A percentile compares a stretch with the other conserved stretches of the same genome.
phyloP scores from a whole-genome alignment of 306 rosid species.

The Pyrus bretschneideri region DNA sequence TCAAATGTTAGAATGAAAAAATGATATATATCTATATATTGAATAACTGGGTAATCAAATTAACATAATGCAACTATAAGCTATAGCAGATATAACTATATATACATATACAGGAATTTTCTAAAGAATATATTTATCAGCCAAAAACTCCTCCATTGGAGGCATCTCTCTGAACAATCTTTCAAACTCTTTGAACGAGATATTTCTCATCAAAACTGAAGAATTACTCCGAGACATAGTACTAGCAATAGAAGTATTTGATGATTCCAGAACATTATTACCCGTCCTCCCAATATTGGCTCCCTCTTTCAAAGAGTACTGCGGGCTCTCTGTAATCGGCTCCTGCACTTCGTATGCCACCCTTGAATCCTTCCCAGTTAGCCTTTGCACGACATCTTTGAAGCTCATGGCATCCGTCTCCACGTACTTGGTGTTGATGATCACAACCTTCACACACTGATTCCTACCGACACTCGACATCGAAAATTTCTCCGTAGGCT shows the following conservation, averaged over 20 bases:
- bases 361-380: constrained; percentile 58
- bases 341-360: not conserved
- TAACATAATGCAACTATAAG: not conserved
- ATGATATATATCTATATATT: not conserved
- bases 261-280: not conserved
- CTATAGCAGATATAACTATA: not conserved
- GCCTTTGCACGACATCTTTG: constrained; percentile 67
- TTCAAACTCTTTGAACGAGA: constrained; percentile 62
- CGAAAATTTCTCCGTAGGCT: not conserved
- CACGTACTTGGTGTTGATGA: constrained; percentile 64
- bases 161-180: constrained; percentile 53
- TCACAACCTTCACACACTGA: constrained; percentile 38
- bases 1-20: not conserved
- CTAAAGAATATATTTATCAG: not conserved
- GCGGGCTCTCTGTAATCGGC: not conserved
- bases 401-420: constrained; percentile 68
- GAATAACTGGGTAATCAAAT: not conserved
- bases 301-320: not conserved
- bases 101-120: not conserved
- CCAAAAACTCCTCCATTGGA: constrained; percentile 29
- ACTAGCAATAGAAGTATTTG: not conserved
- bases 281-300: not conserved
- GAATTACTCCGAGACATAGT: not conserved
- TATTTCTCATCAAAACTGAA: constrained; percentile 34
- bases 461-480: constrained; percentile 1